These are phyloP conservation scores for Beauveria bassiana DNA, from an alignment of 2,329 filamentous ascomycete genomes.

Conservation along the genomic window DNA sequence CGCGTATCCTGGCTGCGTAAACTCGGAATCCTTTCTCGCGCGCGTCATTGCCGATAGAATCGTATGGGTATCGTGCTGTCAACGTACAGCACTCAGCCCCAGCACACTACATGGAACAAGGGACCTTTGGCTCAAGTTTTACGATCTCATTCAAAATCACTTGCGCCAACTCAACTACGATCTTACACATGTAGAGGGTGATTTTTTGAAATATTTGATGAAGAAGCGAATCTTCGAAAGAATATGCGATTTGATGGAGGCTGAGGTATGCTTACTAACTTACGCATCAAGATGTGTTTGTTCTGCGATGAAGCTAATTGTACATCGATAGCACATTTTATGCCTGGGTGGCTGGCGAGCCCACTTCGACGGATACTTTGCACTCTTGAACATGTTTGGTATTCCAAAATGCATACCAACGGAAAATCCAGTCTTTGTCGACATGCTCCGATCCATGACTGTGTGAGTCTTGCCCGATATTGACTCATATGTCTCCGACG, in stretches of 20 bases:
- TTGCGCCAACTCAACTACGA: constrained; percentile 2
- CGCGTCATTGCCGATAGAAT: constrained; percentile 8
- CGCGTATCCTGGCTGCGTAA: constrained; percentile 1
- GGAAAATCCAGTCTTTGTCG: constrained; percentile 4
- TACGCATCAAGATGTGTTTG: neutral
- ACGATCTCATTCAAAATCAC: neutral
- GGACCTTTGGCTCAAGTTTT: constrained; percentile 1
- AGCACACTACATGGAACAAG: neutral
- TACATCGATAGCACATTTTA: neutral
- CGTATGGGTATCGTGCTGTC: constrained; percentile 2
- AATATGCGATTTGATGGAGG: constrained; percentile 9
- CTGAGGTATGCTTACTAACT: neutral
- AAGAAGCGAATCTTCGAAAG: constrained; percentile 6
- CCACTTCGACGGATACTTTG: constrained; percentile 8
- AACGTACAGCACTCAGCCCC: neutral
- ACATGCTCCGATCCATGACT: neutral
- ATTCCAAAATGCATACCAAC: neutral
- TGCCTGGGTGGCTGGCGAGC: constrained; percentile 7
- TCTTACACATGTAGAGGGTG: neutral
- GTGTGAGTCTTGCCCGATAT: neutral
- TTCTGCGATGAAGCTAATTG: too few relatives aligned
- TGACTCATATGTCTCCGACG: neutral
- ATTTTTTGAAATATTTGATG: neutral
- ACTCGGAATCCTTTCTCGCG: constrained; percentile 6
- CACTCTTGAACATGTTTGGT: constrained; percentile 1